Evolutionary conservation across 352 stramenopile species (phyloP), one percentile per base, ranked within the genome.

Genomic region (Halophytophthora polymorphica): DNA sequence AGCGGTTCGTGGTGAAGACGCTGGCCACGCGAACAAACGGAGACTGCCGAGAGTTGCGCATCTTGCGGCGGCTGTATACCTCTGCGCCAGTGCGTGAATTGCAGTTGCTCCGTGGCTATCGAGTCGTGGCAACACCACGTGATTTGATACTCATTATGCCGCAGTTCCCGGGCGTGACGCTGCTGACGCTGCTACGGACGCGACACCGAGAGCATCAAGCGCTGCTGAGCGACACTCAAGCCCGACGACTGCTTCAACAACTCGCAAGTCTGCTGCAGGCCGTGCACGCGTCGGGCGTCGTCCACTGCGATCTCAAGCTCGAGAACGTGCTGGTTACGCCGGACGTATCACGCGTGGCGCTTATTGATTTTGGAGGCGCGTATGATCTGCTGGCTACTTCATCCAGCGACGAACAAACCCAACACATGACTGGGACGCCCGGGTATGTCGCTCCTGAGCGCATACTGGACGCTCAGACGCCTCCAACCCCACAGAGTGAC

Each of bases 231-330:
- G 64, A 47, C 10, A 37, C 48, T 2, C 53, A 67, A 52, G 53
- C 14, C 2, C 37, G 48, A 43, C 15, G 33, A 6, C 29, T 67
- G 7, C 1, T 63, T 11, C 19, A n/a, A 15, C 37, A 50, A 14
- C 25, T 67, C 10, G 53, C 43, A 1, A 44, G 3, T 6, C 11
- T 83, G 23, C 66, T 99, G n/a, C 70, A 82, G 19, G 97, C 95
- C 55, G 81, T 99, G 14, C 95, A 98, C 61, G 62, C 56, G 7
- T 62, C 95, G 3, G 91, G 85, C 11, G 69, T 99, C 18, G 77
- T 99, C 17, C 97, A 99, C 74, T 98, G 93, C 63, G 97, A 99
- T 60, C 65, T 99, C 29, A 99, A 99, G 70, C 96, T 98, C 28
- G 96, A 99, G 61, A 98, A 98, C 68, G 90, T 98, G 36, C 57